Conservation (phyloP, 2,329 filamentous ascomycete genomes). For the Colletotrichum liriopes region DNA sequence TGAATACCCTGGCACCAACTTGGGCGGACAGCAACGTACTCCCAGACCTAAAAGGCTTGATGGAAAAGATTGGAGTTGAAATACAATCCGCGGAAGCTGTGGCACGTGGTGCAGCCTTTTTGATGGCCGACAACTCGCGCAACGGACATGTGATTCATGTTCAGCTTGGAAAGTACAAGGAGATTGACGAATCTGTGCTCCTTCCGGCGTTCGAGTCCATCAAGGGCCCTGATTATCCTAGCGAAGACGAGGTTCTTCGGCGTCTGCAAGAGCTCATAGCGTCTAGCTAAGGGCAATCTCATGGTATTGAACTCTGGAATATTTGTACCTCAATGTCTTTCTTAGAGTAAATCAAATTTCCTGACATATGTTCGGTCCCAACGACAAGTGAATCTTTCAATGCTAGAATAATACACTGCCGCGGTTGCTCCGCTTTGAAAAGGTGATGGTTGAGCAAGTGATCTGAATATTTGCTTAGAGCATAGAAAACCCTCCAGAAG, state of each 20-base stretch:
- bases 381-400: neutral
- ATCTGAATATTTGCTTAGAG: neutral
- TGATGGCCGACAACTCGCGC: slow-evolving; percentile 64
- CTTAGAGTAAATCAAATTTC: neutral
- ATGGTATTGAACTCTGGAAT: neutral
- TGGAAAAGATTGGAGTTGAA: slow-evolving; percentile 57
- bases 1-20: slow-evolving; percentile 60
- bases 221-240: slow-evolving; percentile 50
- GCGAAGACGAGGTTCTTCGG: slow-evolving; percentile 55
- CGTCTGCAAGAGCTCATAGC: slow-evolving; percentile 33
- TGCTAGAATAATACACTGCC: neutral
- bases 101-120: slow-evolving; percentile 62
- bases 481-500: slow-evolving; percentile 23
- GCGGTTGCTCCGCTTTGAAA: neutral
- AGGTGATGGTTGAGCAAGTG: too few species aligned
- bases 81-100: slow-evolving; percentile 64
- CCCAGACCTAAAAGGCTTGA: slow-evolving; percentile 53
- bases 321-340: neutral
- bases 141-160: slow-evolving; percentile 70
- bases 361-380: neutral
- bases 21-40: slow-evolving; percentile 57
- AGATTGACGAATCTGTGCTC: slow-evolving; percentile 66
- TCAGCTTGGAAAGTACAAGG: slow-evolving; percentile 62
- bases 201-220: slow-evolving; percentile 53
- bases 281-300: neutral